Conservation (phyloP, 2,329 filamentous ascomycete species). For the Teratosphaeriaceae sp. region DNA sequence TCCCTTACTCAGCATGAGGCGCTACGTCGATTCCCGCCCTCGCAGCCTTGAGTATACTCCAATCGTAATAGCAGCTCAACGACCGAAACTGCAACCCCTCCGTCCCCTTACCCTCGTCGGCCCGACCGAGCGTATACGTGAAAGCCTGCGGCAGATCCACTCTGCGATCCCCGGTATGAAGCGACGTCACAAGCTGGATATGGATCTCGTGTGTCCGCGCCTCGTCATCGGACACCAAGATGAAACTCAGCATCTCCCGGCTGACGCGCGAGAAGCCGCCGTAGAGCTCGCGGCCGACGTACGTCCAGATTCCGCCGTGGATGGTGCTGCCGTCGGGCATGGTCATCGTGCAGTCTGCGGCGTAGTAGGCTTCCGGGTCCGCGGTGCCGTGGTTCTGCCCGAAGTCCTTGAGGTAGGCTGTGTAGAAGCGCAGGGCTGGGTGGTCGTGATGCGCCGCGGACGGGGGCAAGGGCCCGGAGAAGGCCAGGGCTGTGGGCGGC, state of each 20-base stretch:
- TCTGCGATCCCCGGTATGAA: background rate
- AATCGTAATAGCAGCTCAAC: constrained; percentile 1
- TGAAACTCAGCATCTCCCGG: constrained; percentile 1
- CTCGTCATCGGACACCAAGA: background rate
- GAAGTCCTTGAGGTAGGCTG: constrained; percentile 1
- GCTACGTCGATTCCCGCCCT: background rate
- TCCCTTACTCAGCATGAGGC: background rate
- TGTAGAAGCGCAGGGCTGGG: constrained; percentile 1
- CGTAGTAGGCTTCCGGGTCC: background rate
- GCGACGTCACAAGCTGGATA: background rate
- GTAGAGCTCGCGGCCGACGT: constrained; percentile 1
- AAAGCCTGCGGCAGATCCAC: constrained; percentile 5
- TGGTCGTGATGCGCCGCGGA: background rate
- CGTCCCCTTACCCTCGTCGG: constrained; percentile 1
- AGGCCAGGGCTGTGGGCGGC: background rate
- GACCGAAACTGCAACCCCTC: constrained; percentile 1
- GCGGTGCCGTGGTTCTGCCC: background rate
- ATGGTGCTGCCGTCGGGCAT: constrained; percentile 1
- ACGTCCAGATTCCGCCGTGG: background rate
- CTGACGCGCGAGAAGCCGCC: background rate
- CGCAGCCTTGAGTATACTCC: background rate
- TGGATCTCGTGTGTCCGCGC: constrained; percentile 2
- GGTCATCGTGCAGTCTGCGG: background rate
- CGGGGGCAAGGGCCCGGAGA: background rate
- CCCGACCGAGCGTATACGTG: background rate